Conservation (phyloP, 1,284 basidiomycete species). For the Fereydounia khargensis region DNA sequence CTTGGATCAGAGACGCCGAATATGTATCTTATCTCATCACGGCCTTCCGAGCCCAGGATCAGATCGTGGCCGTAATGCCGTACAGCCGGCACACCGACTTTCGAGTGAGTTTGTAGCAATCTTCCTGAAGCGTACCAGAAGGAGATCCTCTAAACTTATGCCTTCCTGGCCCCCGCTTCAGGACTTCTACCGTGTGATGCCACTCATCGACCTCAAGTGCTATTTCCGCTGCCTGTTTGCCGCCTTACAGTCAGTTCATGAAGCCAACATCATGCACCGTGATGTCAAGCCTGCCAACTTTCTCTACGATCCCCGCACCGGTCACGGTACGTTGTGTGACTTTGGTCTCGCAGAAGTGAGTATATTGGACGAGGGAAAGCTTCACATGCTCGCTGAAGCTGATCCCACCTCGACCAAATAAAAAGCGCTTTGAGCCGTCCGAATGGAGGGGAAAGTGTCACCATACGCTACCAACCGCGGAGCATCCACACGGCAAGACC, state of each 20-base stretch:
- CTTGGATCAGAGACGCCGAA: constrained; percentile 12
- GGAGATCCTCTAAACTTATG: too few relatives aligned
- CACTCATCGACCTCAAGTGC: constrained; percentile 72
- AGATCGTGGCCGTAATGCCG: constrained; percentile 91
- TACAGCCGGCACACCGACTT: constrained; percentile 92
- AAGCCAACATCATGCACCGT: constrained; percentile 86
- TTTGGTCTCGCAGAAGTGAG: constrained; percentile 70
- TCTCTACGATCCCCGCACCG: constrained; percentile 81
- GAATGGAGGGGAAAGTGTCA: constrained; percentile 56
- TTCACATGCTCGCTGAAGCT: neutral
- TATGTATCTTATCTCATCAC: constrained; percentile 74
- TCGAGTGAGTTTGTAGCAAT: too few relatives aligned
- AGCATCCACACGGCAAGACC: constrained; percentile 43
- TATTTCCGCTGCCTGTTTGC: constrained; percentile 91
- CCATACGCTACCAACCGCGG: constrained; percentile 41
- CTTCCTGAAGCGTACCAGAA: too few relatives aligned
- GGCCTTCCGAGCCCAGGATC: constrained; percentile 86
- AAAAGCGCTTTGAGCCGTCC: constrained; percentile 35
- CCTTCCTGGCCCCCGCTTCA: too few relatives aligned
- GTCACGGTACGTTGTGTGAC: constrained; percentile 84
- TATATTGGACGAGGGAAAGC: too few relatives aligned
- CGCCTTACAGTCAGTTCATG: constrained; percentile 83
- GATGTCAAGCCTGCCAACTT: constrained; percentile 99
- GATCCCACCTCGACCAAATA: neutral
- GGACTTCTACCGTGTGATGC: constrained; percentile 73